phyloP scores from a whole-genome alignment of 352 stramenopile genomes.

The Pythium rhizo-oryzae region DNA sequence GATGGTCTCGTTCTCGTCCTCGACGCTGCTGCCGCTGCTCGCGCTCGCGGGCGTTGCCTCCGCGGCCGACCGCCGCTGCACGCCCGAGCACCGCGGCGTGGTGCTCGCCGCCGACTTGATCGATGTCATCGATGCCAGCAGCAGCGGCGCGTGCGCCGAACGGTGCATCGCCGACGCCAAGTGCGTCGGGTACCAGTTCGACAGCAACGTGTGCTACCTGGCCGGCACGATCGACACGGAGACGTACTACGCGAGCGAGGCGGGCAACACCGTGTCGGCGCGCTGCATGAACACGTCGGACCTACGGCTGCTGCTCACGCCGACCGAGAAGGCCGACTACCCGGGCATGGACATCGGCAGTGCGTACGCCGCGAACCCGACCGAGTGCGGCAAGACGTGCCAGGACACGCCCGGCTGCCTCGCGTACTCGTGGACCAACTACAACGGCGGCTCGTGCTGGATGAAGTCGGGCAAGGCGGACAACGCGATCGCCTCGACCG shows the following conservation, averaged over 20 bases:
- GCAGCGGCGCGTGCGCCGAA: not conserved
- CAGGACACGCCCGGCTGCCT: conserved; percentile 1
- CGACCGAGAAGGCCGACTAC: conserved; percentile 1
- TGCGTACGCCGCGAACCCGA: not conserved
- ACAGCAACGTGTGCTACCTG: too few species aligned
- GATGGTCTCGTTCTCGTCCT: not conserved
- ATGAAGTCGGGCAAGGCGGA: conserved; percentile 5
- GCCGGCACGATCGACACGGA: not conserved
- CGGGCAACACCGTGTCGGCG: not conserved
- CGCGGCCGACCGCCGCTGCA: not conserved
- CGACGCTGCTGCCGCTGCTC: not conserved
- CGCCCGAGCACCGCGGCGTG: not conserved
- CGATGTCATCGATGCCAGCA: too few species aligned
- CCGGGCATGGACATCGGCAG: not conserved
- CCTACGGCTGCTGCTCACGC: not conserved
- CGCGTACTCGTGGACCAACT: conserved; percentile 45
- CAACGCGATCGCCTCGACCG: not conserved
- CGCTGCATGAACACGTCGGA: not conserved
- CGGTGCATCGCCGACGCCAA: not conserved
- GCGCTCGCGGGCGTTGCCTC: not conserved
- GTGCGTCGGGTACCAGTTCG: not conserved
- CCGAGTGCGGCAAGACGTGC: not conserved
- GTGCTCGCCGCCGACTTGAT: not conserved
- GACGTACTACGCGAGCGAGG: not conserved
- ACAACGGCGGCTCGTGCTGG: conserved; percentile 57